A percentile compares a stretch with the other conserved stretches of the same genome.
phyloP scores from a whole-genome alignment of 768 basidiomycete genomes.

The Phaeotremella fagi region DNA sequence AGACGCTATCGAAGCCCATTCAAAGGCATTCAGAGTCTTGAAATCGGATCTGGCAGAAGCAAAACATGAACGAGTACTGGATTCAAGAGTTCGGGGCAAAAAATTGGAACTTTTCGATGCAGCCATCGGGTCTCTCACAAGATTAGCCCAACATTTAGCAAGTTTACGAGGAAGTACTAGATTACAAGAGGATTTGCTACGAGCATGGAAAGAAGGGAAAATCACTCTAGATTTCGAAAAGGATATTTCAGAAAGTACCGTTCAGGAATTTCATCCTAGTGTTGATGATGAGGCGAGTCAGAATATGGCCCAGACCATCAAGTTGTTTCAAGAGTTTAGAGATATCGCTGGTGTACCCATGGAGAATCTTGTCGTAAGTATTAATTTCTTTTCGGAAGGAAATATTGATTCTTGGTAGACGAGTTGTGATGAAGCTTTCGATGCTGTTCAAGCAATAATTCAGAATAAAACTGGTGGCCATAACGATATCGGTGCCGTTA shows the following conservation, averaged over 20 bases:
- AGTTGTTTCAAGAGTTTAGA: slow-evolving; percentile 43
- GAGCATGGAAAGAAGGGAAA: slow-evolving; percentile 50
- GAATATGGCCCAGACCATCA: slow-evolving; percentile 33
- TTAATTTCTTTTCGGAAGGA: neutral
- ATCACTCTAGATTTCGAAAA: slow-evolving; percentile 17
- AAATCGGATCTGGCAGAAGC: slow-evolving; percentile 83
- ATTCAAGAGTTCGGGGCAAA: slow-evolving; percentile 47
- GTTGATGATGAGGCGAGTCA: slow-evolving; percentile 8
- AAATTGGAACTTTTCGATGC: slow-evolving; percentile 69
- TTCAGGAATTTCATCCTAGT: too few relatives aligned
- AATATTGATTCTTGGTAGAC: neutral
- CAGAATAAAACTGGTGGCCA: slow-evolving; percentile 1
- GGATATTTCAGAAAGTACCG: neutral
- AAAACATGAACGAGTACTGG: slow-evolving; percentile 68
- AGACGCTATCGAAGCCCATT: slow-evolving; percentile 76
- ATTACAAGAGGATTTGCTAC: slow-evolving; percentile 75
- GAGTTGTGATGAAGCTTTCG: slow-evolving; percentile 33
- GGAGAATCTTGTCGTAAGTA: slow-evolving; percentile 38
- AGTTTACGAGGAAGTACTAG: slow-evolving; percentile 78
- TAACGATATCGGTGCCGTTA: slow-evolving; percentile 18
- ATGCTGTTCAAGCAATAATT: slow-evolving; percentile 29
- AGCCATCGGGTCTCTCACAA: slow-evolving; percentile 76
- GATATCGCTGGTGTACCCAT: slow-evolving; percentile 42
- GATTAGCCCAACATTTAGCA: slow-evolving; percentile 88
- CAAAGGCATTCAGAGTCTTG: slow-evolving; percentile 80